A percentile compares a stretch with the other conserved stretches of the same genome.
Evolutionary conservation across 192 early-diverging fungal genomes (phyloP).

Genomic region (Rhizoclosmatium globosum): DNA sequence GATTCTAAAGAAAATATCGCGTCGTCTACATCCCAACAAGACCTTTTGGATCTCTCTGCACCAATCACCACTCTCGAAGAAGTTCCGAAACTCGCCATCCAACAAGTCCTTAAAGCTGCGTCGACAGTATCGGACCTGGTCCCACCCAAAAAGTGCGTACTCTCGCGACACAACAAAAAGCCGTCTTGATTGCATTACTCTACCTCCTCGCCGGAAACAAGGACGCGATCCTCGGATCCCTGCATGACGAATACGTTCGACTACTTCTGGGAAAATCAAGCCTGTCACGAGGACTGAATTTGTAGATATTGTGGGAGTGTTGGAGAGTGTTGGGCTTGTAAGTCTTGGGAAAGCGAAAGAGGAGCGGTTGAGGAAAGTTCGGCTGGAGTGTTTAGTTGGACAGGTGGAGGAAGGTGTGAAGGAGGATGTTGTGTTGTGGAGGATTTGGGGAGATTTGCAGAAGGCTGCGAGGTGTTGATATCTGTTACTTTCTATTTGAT

Average conservation of each 20-base stretch:
- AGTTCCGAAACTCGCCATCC: slow-evolving; percentile 79
- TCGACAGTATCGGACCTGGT: slow-evolving; percentile 59
- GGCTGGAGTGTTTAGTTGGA: not conserved
- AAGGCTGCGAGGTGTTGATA: not conserved
- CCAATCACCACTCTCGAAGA: slow-evolving; percentile 6
- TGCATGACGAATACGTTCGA: slow-evolving; percentile 66
- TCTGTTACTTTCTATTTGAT: too few relatives aligned
- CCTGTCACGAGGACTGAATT: slow-evolving; percentile 81
- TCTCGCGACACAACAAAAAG: slow-evolving; percentile 83
- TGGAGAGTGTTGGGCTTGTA: slow-evolving; percentile 78
- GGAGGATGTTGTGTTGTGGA: slow-evolving; percentile 30
- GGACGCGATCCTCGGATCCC: slow-evolving; percentile 3
- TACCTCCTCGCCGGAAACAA: slow-evolving; percentile 58
- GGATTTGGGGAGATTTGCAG: slow-evolving; percentile 12
- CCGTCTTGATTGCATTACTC: slow-evolving; percentile 69
- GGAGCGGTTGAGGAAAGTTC: slow-evolving; percentile 28
- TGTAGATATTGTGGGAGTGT: slow-evolving; percentile 73
- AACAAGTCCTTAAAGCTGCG: slow-evolving; percentile 79
- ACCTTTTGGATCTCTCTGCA: slow-evolving; percentile 27
- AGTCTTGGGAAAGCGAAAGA: slow-evolving; percentile 42
- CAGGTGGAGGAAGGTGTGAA: slow-evolving; percentile 31
- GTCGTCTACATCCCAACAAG: not conserved
- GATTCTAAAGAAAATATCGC: not conserved
- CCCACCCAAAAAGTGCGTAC: slow-evolving; percentile 70
- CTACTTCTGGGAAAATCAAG: slow-evolving; percentile 64